Conservation (phyloP, 2,329 filamentous ascomycete species). For the Camillea tinctor region DNA sequence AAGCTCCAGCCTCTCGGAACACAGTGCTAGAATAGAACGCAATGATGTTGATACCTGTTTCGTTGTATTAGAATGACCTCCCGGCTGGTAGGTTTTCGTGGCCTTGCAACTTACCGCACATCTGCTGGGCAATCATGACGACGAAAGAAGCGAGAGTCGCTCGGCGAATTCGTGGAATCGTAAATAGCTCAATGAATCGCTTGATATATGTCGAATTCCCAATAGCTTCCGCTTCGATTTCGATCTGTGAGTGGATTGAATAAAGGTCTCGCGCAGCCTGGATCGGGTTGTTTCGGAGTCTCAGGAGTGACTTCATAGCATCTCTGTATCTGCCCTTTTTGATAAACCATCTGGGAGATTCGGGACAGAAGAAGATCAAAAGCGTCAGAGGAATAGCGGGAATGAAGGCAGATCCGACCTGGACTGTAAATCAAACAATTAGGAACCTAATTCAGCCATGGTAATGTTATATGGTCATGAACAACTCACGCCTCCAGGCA, state of each 20-base stretch:
- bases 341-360: constrained; percentile 65
- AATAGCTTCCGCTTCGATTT: constrained; percentile 55
- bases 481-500: constrained; percentile 18
- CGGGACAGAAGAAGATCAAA: constrained; percentile 64
- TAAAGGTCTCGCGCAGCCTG: constrained; percentile 62
- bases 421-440: constrained; percentile 8
- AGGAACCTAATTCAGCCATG: background rate
- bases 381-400: constrained; percentile 54
- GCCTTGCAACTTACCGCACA: constrained; percentile 46
- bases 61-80: background rate
- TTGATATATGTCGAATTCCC: constrained; percentile 54
- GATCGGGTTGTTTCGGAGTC: constrained; percentile 53
- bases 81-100: background rate
- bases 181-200: constrained; percentile 66
- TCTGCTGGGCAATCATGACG: constrained; percentile 77
- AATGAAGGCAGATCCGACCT: constrained; percentile 54
- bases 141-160: constrained; percentile 74
- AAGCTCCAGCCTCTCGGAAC: constrained; percentile 56
- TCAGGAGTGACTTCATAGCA: constrained; percentile 56
- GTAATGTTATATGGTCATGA: background rate
- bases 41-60: constrained; percentile 61
- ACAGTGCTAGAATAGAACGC: constrained; percentile 71
- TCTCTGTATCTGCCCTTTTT: constrained; percentile 62
- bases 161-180: constrained; percentile 64
- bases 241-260: constrained; percentile 63